Conservation (phyloP, 331 rosid genomes). For the Phaseolus coccineus region DNA sequence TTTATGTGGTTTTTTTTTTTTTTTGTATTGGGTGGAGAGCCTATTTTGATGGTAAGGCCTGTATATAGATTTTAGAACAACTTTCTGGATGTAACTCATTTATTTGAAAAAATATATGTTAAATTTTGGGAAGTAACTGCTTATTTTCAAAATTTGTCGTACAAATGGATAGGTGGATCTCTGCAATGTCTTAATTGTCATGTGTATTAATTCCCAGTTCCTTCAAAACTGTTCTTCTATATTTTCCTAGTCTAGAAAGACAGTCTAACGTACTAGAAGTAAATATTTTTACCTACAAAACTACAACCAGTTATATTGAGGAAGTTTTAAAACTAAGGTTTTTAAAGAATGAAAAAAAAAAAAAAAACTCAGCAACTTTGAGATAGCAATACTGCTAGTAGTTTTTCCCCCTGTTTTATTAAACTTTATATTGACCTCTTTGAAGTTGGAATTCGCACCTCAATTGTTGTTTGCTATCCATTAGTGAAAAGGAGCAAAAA, state of each 20-base stretch:
- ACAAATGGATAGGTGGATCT: neutral
- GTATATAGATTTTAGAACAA: slow-evolving; percentile 11
- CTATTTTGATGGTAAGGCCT: neutral
- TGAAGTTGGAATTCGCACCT: neutral
- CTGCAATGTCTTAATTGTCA: slow-evolving; percentile 14
- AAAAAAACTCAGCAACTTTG: too few species aligned
- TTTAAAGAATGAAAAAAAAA: too few species aligned
- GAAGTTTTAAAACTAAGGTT: slow-evolving; percentile 9
- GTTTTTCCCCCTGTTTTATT: too few species aligned
- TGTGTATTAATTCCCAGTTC: neutral
- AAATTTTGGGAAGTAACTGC: neutral
- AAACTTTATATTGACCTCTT: too few species aligned
- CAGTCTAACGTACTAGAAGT: neutral
- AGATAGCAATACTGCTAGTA: too few species aligned
- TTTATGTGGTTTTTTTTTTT: too few species aligned
- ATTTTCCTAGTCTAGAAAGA: neutral
- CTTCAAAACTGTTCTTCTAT: neutral
- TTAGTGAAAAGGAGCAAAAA: slow-evolving; percentile 16
- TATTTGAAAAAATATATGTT: neutral
- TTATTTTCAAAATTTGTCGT: neutral
- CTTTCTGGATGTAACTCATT: neutral
- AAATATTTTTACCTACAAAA: neutral
- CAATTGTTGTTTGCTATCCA: slow-evolving; percentile 1
- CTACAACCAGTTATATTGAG: neutral
- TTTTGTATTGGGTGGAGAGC: neutral